Evolutionary conservation across 2,329 filamentous ascomycete species (phyloP), one percentile per base, ranked within the genome.

Genomic region (Ilyonectria sp.): DNA sequence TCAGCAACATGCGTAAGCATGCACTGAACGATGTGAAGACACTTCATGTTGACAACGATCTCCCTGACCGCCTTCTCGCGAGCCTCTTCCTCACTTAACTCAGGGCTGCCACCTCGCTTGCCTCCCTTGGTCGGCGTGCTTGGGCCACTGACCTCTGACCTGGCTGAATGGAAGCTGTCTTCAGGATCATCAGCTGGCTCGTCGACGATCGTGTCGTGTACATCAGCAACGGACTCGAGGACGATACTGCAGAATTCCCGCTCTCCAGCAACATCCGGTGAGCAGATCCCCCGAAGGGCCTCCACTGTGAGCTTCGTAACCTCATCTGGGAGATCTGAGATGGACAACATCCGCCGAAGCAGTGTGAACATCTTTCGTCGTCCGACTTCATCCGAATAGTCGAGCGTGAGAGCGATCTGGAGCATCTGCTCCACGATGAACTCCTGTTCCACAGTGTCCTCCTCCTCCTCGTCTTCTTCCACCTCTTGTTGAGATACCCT

Each of bases 1-100:
- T 94, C 94, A 60, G 93, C 88, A 10, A 99, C 94, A 77, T 98
- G 97, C 78, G 97, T 91, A 58, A 99, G 87, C 93, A 98, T 97
- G 85, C 94, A 98, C 80, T 98, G 94, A 29, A 97, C 95, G 73
- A 99, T 98, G 78, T 98, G 93, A 69, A 99, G 87, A 80, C 96
- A 98, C 83, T 98, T 98, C 90, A 98, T 95, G 84, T 98, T 98
- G 79, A 98, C 93, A 85, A 98, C 91, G 77, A 98, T 96, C 82
- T 98, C 94, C 71, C 90, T 91, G 72, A 98, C 90, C 1, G 93
- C 94, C 82, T 95, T 97, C 53, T 88, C 87, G 72, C 89, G 86
- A 10, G 89, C 89, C 69, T 91, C 89, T 72, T 93, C 92, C 63
- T 92, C 90, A 57, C 83, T 88, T 64, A 88, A 74, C 62, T 85